Conservation (phyloP, 345 rosid species). For the Alliaria petiolata region DNA sequence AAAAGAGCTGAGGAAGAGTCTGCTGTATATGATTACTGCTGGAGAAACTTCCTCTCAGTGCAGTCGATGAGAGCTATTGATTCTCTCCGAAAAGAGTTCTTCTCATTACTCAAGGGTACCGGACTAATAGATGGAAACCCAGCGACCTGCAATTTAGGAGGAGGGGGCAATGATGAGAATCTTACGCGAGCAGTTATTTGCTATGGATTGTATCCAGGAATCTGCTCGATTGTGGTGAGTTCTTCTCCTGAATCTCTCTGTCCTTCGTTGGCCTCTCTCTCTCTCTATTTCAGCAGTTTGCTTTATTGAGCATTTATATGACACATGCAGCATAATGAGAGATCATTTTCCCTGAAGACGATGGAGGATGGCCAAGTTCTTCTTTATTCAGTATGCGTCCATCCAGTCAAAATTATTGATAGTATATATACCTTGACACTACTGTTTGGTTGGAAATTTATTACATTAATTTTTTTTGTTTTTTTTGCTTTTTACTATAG, state of each 20-base stretch:
- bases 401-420: neutral
- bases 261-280: slow-evolving; percentile 6
- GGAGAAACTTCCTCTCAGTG: slow-evolving; percentile 80
- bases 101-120: slow-evolving; percentile 70
- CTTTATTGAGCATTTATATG: slow-evolving; percentile 15
- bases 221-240: slow-evolving; percentile 88
- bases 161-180: slow-evolving; percentile 46
- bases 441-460: slow-evolving; percentile 18
- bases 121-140: slow-evolving; percentile 63
- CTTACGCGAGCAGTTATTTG: slow-evolving; percentile 81
- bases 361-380: slow-evolving; percentile 97
- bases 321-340: slow-evolving; percentile 62
- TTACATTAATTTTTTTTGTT: neutral
- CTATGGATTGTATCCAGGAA: slow-evolving; percentile 83
- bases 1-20: slow-evolving; percentile 65
- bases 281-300: neutral
- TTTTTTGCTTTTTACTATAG: slow-evolving; percentile 40
- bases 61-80: slow-evolving; percentile 92
- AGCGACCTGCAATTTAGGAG: too few species aligned
- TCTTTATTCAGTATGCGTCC: slow-evolving; percentile 64
- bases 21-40: slow-evolving; percentile 79
- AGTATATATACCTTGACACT: neutral
- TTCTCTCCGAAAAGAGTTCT: slow-evolving; percentile 79
- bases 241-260: neutral
- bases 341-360: slow-evolving; percentile 80